Conservation (phyloP, 805 yeast species). For the Candida ovalis region DNA sequence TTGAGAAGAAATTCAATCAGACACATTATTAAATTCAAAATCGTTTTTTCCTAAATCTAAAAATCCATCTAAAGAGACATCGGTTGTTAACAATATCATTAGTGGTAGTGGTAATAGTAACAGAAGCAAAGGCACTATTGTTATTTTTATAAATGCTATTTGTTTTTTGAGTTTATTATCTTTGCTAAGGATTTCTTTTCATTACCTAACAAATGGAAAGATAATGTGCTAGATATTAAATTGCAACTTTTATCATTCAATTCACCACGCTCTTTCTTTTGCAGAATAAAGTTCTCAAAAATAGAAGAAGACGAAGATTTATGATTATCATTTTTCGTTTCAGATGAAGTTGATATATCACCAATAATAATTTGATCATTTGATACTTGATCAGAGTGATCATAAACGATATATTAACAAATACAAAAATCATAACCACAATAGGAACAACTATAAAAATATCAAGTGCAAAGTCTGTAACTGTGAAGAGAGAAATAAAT, state of each 20-base stretch:
- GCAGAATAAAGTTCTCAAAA: constrained; percentile 6
- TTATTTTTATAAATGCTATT: no score
- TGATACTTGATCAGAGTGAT: no score
- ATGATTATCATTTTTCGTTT: not conserved
- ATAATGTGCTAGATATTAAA: constrained; percentile 24
- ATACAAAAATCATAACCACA: no score
- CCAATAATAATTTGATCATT: constrained; percentile 14
- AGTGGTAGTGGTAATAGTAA: no score
- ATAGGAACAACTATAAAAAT: no score
- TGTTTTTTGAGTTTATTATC: not conserved
- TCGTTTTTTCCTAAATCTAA: constrained; percentile 18
- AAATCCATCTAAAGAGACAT: constrained; percentile 18
- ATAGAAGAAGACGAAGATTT: no score
- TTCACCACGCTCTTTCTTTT: constrained; percentile 1
- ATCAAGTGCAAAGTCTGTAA: no score
- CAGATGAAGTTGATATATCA: not conserved
- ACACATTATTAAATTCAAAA: constrained; percentile 1
- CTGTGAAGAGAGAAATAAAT: no score
- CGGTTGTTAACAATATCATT: not conserved
- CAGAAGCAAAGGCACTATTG: not conserved
- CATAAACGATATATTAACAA: no score
- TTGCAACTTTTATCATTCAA: constrained; percentile 14
- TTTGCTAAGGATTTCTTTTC: constrained; percentile 6
- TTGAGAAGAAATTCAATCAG: constrained; percentile 6
- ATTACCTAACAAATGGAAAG: constrained; percentile 18